phyloP scores from a whole-genome alignment of 2,329 filamentous ascomycete species.

The Aspergillus sp. region DNA sequence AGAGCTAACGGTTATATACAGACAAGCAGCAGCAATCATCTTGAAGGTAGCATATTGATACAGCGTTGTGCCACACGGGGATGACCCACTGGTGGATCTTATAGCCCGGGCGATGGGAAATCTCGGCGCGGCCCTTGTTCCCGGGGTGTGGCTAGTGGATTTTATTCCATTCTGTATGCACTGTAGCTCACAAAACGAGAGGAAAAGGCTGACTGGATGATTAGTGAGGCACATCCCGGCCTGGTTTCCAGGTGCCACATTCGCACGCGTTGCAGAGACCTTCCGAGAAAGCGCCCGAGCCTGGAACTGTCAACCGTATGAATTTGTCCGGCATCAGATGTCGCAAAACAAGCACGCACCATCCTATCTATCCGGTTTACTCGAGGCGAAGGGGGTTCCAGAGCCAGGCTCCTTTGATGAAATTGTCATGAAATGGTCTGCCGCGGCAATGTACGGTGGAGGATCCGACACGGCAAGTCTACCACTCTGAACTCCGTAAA shows the following conservation, averaged over 20 bases:
- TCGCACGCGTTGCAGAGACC: background rate
- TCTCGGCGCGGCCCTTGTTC: slow-evolving; percentile 32
- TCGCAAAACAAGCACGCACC: slow-evolving; percentile 5
- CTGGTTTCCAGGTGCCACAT: slow-evolving; percentile 11
- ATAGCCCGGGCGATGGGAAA: slow-evolving; percentile 43
- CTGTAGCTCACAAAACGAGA: background rate
- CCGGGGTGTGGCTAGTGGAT: slow-evolving; percentile 19
- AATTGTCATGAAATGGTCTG: slow-evolving; percentile 45
- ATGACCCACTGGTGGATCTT: slow-evolving; percentile 50
- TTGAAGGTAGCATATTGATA: slow-evolving; percentile 54
- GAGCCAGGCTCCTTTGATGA: slow-evolving; percentile 28
- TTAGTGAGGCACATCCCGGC: slow-evolving; percentile 14
- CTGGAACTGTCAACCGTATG: slow-evolving; percentile 45
- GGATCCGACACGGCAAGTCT: slow-evolving; percentile 45
- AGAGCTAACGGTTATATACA: slow-evolving; percentile 13
- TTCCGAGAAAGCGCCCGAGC: slow-evolving; percentile 29
- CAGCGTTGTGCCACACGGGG: slow-evolving; percentile 39
- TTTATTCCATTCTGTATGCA: slow-evolving; percentile 13
- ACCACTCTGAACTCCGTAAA: background rate
- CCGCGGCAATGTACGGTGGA: slow-evolving; percentile 45
- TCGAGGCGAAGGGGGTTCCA: slow-evolving; percentile 13
- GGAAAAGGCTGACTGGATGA: background rate
- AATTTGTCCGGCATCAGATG: slow-evolving; percentile 22
- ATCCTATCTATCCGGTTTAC: slow-evolving; percentile 23
- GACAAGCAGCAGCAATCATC: slow-evolving; percentile 45